Evolutionary conservation across 805 yeast genomes (phyloP).

Genomic region (Schwanniomyces yamadae): DNA sequence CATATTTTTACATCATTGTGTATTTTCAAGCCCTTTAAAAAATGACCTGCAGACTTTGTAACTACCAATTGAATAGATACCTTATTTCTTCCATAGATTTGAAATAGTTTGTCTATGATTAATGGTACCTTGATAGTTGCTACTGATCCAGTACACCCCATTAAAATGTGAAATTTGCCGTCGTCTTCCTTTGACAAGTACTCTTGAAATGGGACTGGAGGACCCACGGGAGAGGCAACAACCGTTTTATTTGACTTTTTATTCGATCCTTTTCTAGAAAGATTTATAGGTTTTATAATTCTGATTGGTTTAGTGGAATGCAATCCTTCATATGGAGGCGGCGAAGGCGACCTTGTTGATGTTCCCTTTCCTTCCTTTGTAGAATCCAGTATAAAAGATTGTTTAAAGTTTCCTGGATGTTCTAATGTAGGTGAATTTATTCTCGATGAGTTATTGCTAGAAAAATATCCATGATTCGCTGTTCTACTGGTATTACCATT

Average conservation of each 20-base stretch:
- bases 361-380: not conserved
- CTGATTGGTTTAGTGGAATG: conserved; percentile 20
- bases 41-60: conserved; percentile 80
- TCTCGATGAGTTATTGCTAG: conserved; percentile 13
- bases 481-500: not conserved
- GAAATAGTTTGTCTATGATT: conserved; percentile 82
- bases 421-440: conserved; percentile 21
- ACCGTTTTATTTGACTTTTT: conserved; percentile 49
- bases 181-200: conserved; percentile 74
- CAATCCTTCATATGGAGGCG: conserved; percentile 7
- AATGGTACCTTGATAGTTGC: conserved; percentile 93
- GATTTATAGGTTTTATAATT: conserved; percentile 10
- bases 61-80: conserved; percentile 83
- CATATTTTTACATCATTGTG: conserved; percentile 76
- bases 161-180: conserved; percentile 78
- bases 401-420: conserved; percentile 8
- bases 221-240: conserved; percentile 57
- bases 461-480: conserved; percentile 6
- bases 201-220: conserved; percentile 73
- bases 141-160: conserved; percentile 95
- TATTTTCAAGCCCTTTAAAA: conserved; percentile 55
- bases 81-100: conserved; percentile 65
- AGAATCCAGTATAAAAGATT: conserved; percentile 4
- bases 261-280: conserved; percentile 22
- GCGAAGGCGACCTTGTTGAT: not conserved